Conservation (phyloP, 2,329 filamentous ascomycete genomes). For the Penicillium sp. region DNA sequence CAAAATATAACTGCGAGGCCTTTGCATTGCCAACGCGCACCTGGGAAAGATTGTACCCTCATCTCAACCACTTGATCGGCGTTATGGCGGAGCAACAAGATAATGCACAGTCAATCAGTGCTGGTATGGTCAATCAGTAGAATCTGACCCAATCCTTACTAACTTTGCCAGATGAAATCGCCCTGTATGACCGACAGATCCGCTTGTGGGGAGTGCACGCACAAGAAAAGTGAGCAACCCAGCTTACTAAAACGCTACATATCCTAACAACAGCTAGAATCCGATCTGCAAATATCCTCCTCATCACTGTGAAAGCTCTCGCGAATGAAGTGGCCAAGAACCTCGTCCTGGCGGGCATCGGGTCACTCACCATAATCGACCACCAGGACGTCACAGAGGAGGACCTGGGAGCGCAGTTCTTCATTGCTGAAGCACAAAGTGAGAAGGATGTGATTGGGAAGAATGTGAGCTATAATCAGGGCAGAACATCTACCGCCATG, state of each 20-base stretch:
- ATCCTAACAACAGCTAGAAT: conserved; percentile 55
- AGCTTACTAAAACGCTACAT: neutral
- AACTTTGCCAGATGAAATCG: conserved; percentile 73
- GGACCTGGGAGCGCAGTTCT: conserved; percentile 80
- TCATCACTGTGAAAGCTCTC: conserved; percentile 82
- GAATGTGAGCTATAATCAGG: conserved; percentile 52
- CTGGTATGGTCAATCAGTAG: conserved; percentile 22
- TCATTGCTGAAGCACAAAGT: conserved; percentile 64
- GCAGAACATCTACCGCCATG: conserved; percentile 1
- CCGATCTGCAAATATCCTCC: conserved; percentile 80
- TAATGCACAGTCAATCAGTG: conserved; percentile 30
- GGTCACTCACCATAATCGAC: conserved; percentile 85
- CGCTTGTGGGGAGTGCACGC: conserved; percentile 95
- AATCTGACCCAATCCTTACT: neutral
- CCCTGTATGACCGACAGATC: conserved; percentile 95
- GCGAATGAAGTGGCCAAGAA: conserved; percentile 97
- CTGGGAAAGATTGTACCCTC: neutral
- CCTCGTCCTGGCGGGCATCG: conserved; percentile 87
- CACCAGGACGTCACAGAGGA: conserved; percentile 69
- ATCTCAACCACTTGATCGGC: neutral
- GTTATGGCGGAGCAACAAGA: conserved; percentile 25
- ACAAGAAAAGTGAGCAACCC: conserved; percentile 65
- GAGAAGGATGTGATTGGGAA: conserved; percentile 50
- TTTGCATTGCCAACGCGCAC: neutral
- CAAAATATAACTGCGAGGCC: neutral